phyloP scores from a whole-genome alignment of 1,284 basidiomycete genomes.

The Ustilago vetiveriae region DNA sequence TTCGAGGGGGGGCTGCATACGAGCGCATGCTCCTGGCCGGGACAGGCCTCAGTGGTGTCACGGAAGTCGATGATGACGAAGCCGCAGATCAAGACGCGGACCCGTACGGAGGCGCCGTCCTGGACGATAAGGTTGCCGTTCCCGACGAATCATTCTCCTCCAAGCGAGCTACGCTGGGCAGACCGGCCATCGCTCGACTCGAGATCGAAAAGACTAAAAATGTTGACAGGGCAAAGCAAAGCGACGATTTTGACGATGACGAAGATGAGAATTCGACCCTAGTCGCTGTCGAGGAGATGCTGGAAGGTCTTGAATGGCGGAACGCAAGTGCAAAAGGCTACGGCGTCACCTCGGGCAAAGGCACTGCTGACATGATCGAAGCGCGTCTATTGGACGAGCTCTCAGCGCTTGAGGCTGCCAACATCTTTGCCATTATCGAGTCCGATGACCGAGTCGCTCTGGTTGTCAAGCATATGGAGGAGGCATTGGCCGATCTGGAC shows the following conservation, averaged over 20 bases:
- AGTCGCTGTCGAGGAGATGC: conserved; percentile 84
- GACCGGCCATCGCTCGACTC: conserved; percentile 30
- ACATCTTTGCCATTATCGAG: conserved; percentile 95
- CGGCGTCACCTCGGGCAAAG: conserved; percentile 30
- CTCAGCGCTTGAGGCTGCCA: conserved; percentile 72
- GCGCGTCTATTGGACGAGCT: conserved; percentile 63
- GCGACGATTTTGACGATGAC: conserved; percentile 23
- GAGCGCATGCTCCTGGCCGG: conserved; percentile 61
- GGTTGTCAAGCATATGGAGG: conserved; percentile 89
- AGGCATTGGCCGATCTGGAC: conserved; percentile 84
- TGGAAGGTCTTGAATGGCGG: conserved; percentile 94
- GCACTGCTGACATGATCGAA: conserved; percentile 66
- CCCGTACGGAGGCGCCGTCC: conserved; percentile 49
- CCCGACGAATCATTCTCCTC: conserved; percentile 19
- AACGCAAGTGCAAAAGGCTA: conserved; percentile 25
- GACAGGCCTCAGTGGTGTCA: conserved; percentile 51
- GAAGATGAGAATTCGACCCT: conserved; percentile 62
- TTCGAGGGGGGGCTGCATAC: conserved; percentile 59
- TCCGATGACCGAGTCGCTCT: conserved; percentile 82
- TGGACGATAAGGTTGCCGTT: conserved; percentile 26
- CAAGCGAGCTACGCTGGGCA: conserved; percentile 35
- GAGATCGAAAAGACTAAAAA: conserved; percentile 18
- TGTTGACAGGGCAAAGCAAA: conserved; percentile 2
- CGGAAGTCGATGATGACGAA: conserved; percentile 54
- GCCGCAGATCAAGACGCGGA: conserved; percentile 44